Evolutionary conservation across 225 moss, liverwort and hornwort species (phyloP).

Genomic region (Pseudoscleropodium purum): DNA sequence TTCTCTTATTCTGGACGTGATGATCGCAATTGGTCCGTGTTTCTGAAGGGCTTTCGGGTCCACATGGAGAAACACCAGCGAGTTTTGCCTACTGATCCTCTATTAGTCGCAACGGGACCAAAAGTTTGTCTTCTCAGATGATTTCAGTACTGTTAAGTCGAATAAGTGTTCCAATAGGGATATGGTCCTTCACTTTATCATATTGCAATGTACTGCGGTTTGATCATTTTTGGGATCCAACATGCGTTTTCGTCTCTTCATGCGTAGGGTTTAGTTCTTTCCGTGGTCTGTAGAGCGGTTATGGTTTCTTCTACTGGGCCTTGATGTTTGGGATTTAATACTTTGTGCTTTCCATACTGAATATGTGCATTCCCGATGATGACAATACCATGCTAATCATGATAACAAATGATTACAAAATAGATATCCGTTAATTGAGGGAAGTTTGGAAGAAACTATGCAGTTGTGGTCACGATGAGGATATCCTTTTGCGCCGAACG

Average conservation of each 20-base stretch:
- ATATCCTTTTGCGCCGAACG: not conserved
- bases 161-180: not conserved
- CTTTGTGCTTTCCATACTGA: rapidly evolving
- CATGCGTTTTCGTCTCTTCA: too few species aligned
- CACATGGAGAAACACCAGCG: slow-evolving; percentile 34
- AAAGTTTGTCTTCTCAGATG: slow-evolving; percentile 1
- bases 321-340: rapidly evolving
- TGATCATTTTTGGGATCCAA: not conserved
- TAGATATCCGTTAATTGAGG: slow-evolving; percentile 41
- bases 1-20: not conserved
- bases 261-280: too few species aligned
- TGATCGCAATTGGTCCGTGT: slow-evolving; percentile 65
- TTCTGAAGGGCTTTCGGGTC: slow-evolving; percentile 29
- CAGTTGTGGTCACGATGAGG: not conserved
- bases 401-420: slow-evolving; percentile 17
- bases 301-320: not conserved
- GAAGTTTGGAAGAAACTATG: not conserved
- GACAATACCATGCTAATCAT: slow-evolving; percentile 31
- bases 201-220: not conserved
- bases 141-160: not conserved
- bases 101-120: not conserved
- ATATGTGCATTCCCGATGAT: not conserved
- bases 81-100: slow-evolving; percentile 47
- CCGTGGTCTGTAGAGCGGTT: not conserved
- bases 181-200: not conserved